Conservation (phyloP, 768 basidiomycete genomes). For the Boletus rubropictus region DNA sequence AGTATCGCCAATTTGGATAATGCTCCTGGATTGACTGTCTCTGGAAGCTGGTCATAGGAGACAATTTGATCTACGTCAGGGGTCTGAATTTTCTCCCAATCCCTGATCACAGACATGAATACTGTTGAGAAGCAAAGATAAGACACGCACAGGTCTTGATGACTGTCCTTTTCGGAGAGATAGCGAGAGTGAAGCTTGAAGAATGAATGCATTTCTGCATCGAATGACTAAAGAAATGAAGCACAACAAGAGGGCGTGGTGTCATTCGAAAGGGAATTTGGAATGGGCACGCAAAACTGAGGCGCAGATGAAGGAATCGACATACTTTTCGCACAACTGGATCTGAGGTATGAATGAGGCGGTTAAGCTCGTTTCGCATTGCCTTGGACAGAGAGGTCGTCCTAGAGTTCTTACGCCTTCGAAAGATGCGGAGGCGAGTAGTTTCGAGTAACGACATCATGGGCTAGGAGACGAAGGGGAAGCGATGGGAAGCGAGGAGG, state of each 20-base stretch:
- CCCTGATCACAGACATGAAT: constrained; percentile 38
- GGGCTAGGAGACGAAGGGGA: constrained; percentile 10
- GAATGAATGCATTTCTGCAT: constrained; percentile 94
- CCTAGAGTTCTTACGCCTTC: constrained; percentile 43
- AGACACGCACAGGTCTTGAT: constrained; percentile 70
- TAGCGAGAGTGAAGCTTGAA: constrained; percentile 95
- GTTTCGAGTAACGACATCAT: constrained; percentile 30
- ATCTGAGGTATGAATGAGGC: constrained; percentile 58
- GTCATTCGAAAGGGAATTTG: constrained; percentile 1
- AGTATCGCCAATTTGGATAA: constrained; percentile 93
- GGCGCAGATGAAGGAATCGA: constrained; percentile 23
- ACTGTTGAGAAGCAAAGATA: constrained; percentile 4
- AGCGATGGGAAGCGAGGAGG: constrained; percentile 24
- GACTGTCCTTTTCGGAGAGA: constrained; percentile 86
- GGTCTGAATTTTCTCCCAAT: constrained; percentile 87
- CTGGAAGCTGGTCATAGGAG: constrained; percentile 68
- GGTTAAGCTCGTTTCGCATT: constrained; percentile 64
- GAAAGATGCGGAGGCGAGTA: constrained; percentile 31
- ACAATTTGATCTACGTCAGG: constrained; percentile 83
- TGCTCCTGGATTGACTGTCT: constrained; percentile 51
- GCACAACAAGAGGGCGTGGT: constrained; percentile 15
- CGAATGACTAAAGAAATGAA: constrained; percentile 48
- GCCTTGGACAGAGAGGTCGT: constrained; percentile 36
- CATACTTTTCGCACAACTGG: constrained; percentile 53
- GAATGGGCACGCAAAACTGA: constrained; percentile 35